A percentile compares a stretch with the other conserved stretches of the same genome.
Conservation (phyloP, 768 basidiomycete species). For the Ramaria rubella region DNA sequence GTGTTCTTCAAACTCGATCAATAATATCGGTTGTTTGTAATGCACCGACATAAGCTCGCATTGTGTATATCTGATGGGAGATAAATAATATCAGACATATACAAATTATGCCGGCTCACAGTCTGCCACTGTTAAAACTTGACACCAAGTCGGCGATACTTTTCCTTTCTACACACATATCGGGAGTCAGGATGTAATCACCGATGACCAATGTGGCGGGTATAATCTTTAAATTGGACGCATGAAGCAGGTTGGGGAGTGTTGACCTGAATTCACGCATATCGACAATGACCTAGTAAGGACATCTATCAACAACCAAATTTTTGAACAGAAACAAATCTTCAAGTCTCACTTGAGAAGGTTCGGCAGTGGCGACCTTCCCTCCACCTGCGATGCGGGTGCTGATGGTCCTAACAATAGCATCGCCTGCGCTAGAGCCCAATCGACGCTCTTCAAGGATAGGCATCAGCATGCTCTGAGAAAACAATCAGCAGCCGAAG, state of each 20-base stretch:
- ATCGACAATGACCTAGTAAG: conserved; percentile 80
- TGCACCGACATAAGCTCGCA: conserved; percentile 96
- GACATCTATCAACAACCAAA: background rate
- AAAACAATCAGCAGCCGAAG: conserved; percentile 1
- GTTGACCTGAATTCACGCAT: conserved; percentile 95
- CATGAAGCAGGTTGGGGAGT: conserved; percentile 84
- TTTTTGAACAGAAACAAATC: background rate
- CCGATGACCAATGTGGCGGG: conserved; percentile 92
- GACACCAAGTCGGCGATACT: conserved; percentile 88
- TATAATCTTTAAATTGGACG: conserved; percentile 68
- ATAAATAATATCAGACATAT: background rate
- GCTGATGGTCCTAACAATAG: conserved; percentile 74
- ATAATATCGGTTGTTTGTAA: conserved; percentile 87
- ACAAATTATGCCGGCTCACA: conserved; percentile 51
- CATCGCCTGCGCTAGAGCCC: conserved; percentile 37
- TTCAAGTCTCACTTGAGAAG: conserved; percentile 45
- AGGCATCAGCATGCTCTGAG: conserved; percentile 77
- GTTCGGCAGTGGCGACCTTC: conserved; percentile 55
- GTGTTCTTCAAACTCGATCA: conserved; percentile 98
- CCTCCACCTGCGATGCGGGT: conserved; percentile 83
- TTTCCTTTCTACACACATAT: conserved; percentile 95
- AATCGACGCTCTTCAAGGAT: conserved; percentile 57
- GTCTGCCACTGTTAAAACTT: conserved; percentile 87
- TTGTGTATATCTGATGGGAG: conserved; percentile 72
- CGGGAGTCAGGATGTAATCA: conserved; percentile 92